Conservation (phyloP, 345 rosid species). For the Lepidium africanum region DNA sequence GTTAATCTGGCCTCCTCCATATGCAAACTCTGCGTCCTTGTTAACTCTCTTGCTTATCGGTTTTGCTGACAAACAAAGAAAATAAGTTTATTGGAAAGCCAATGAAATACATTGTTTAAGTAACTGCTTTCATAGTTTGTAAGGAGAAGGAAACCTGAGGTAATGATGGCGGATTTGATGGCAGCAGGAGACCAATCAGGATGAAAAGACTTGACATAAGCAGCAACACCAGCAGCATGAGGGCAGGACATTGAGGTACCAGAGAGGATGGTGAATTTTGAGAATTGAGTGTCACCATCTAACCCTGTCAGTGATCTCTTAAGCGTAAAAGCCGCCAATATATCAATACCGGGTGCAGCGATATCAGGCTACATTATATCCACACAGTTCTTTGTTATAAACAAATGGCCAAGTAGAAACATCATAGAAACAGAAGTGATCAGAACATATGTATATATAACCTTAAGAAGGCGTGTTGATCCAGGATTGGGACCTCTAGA, state of each 20-base stretch:
- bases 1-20: constrained; percentile 77
- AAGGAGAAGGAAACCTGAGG: constrained; percentile 41
- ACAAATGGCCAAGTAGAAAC: no score
- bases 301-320: constrained; percentile 65
- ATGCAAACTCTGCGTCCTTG: constrained; percentile 64
- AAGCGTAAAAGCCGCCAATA: constrained; percentile 81
- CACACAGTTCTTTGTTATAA: not conserved
- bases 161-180: constrained; percentile 80
- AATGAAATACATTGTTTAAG: no score
- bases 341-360: constrained; percentile 79
- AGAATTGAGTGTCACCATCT: constrained; percentile 72
- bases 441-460: not conserved
- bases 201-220: constrained; percentile 88
- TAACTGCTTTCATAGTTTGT: no score
- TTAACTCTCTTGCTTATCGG: constrained; percentile 51
- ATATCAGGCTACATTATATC: constrained; percentile 62
- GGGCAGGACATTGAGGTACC: constrained; percentile 97
- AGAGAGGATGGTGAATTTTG: constrained; percentile 66
- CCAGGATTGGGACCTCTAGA: constrained; percentile 89
- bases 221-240: constrained; percentile 80
- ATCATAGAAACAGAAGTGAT: not conserved
- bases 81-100: no score
- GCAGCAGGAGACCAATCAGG: constrained; percentile 77
- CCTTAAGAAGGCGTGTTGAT: constrained; percentile 69
- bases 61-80: constrained; percentile 37